Conservation (phyloP, 805 yeast species). For the Saccharomycopsis lassenensis region DNA sequence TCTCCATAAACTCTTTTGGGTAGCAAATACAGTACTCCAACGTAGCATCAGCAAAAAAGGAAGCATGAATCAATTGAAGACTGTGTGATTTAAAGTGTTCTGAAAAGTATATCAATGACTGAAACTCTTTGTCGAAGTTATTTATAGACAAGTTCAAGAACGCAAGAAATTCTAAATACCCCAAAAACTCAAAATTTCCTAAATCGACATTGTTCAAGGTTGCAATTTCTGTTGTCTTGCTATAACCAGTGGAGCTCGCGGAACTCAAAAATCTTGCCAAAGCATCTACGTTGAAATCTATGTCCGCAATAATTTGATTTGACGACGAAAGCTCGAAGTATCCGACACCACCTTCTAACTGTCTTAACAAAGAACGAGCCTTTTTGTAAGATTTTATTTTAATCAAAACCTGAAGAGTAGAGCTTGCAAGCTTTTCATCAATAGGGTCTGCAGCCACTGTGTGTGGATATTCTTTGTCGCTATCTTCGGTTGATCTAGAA, state of each 20-base stretch:
- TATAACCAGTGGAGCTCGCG: slow-evolving; percentile 12
- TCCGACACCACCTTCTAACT: slow-evolving; percentile 12
- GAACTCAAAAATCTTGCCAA: slow-evolving; percentile 11
- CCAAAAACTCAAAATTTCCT: slow-evolving; percentile 8
- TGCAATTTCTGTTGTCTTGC: slow-evolving; percentile 12
- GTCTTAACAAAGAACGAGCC: slow-evolving; percentile 10
- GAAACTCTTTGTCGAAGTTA: slow-evolving; percentile 12
- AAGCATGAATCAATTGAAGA: slow-evolving; percentile 12
- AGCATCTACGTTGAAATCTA: slow-evolving; percentile 15
- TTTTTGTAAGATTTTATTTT: slow-evolving; percentile 13
- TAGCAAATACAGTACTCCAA: slow-evolving; percentile 8
- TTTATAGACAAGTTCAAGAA: slow-evolving; percentile 6
- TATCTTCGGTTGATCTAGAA: slow-evolving; percentile 8
- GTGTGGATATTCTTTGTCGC: slow-evolving; percentile 18
- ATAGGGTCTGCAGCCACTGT: slow-evolving; percentile 14
- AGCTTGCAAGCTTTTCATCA: slow-evolving; percentile 5
- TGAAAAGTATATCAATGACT: slow-evolving; percentile 5
- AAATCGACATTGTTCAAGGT: slow-evolving; percentile 8
- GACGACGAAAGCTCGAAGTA: slow-evolving; percentile 13
- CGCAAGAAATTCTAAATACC: slow-evolving; percentile 14
- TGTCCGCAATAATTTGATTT: slow-evolving; percentile 15
- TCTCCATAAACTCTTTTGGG: slow-evolving; percentile 12
- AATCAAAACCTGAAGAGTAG: slow-evolving; percentile 8
- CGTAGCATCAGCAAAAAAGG: slow-evolving; percentile 13
- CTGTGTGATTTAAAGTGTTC: slow-evolving; percentile 6